These are phyloP conservation scores for Odontarrhena argentea DNA, from an alignment of 345 rosid species.

Conservation along the genomic window DNA sequence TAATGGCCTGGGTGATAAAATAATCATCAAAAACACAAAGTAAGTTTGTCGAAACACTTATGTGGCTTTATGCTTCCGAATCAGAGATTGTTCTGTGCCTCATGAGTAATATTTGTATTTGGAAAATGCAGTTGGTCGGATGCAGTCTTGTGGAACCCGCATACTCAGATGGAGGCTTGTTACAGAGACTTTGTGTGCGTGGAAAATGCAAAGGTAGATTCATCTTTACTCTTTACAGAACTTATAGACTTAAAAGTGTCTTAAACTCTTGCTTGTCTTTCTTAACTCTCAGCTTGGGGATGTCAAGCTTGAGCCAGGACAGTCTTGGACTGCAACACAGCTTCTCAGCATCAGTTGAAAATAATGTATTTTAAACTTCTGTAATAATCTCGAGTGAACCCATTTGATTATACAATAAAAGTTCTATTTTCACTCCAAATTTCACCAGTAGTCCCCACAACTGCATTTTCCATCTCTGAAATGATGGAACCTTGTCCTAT, in stretches of 20 bases:
- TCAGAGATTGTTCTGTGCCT: slow-evolving; percentile 20
- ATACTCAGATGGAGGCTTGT: slow-evolving; percentile 90
- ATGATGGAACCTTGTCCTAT: slow-evolving; percentile 60
- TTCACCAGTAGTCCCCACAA: slow-evolving; percentile 66
- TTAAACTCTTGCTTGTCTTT: slow-evolving; percentile 15
- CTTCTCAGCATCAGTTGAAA: slow-evolving; percentile 58
- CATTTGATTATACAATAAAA: slow-evolving; percentile 30
- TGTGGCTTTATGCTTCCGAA: slow-evolving; percentile 6
- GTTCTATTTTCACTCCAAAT: slow-evolving; percentile 11
- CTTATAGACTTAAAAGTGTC: not conserved
- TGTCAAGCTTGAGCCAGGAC: slow-evolving; percentile 72
- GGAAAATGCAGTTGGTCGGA: slow-evolving; percentile 77
- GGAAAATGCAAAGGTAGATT: slow-evolving; percentile 85
- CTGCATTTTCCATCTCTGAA: slow-evolving; percentile 58
- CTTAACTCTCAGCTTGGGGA: slow-evolving; percentile 63
- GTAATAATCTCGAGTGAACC: slow-evolving; percentile 17
- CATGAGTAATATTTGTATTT: slow-evolving; percentile 7
- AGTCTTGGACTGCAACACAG: slow-evolving; percentile 88
- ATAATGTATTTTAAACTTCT: slow-evolving; percentile 26
- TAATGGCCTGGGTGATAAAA: slow-evolving; percentile 81
- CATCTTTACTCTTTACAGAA: slow-evolving; percentile 7
- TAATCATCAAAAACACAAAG: slow-evolving; percentile 73
- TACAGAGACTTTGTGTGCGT: slow-evolving; percentile 89
- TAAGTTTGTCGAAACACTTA: slow-evolving; percentile 37
- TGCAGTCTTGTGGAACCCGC: slow-evolving; percentile 92